phyloP scores from a whole-genome alignment of 768 basidiomycete species.

The Tricholoma flavovirens region DNA sequence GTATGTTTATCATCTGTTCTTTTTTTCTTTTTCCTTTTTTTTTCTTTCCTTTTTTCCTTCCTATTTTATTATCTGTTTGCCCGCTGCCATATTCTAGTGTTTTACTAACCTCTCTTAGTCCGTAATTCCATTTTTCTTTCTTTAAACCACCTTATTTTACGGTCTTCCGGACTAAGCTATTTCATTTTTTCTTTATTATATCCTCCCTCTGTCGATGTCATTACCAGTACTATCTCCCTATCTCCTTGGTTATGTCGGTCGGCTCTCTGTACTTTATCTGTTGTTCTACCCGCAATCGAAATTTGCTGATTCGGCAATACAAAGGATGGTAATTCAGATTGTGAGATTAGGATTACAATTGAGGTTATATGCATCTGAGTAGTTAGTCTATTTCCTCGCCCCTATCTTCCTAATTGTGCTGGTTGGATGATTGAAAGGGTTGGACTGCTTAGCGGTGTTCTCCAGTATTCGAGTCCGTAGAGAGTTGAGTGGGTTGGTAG shows the following conservation, averaged over 20 bases:
- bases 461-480: slow-evolving; percentile 53
- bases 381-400: neutral
- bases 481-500: slow-evolving; percentile 27
- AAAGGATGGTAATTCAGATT: slow-evolving; percentile 1
- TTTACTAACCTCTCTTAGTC: slow-evolving; percentile 6
- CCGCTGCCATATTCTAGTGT: slow-evolving; percentile 6
- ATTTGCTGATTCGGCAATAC: slow-evolving; percentile 26
- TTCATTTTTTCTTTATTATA: slow-evolving; percentile 9
- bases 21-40: slow-evolving; percentile 28
- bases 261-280: slow-evolving; percentile 53
- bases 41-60: too few relatives aligned
- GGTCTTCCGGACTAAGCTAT: slow-evolving; percentile 38
- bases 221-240: slow-evolving; percentile 23
- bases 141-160: slow-evolving; percentile 29
- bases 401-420: neutral
- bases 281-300: slow-evolving; percentile 60
- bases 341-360: neutral
- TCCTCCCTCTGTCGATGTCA: slow-evolving; percentile 14
- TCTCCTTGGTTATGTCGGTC: slow-evolving; percentile 34
- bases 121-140: slow-evolving; percentile 16
- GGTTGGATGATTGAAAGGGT: slow-evolving; percentile 12
- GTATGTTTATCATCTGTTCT: slow-evolving; percentile 31
- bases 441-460: slow-evolving; percentile 45
- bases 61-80: slow-evolving; percentile 17
- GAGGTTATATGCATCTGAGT: too few relatives aligned